phyloP scores from a whole-genome alignment of 108 stramenopile genomes.

The Stephanodiscus minutulus region DNA sequence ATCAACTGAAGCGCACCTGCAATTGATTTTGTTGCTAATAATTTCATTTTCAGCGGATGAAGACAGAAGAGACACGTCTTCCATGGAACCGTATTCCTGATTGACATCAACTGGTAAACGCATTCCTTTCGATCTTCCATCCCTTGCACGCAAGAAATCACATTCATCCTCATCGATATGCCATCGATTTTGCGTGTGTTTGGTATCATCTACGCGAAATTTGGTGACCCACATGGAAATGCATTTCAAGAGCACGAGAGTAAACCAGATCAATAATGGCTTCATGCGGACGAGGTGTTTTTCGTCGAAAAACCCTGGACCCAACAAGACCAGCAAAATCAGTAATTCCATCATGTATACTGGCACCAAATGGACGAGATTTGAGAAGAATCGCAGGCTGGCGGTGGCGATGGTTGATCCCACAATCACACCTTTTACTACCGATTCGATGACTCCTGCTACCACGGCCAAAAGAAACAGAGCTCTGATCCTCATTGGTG shows the following conservation, averaged over 20 bases:
- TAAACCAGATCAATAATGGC: slow-evolving; percentile 10
- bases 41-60: slow-evolving; percentile 9
- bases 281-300: background rate
- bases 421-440: slow-evolving; percentile 8
- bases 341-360: slow-evolving; percentile 34
- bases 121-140: slow-evolving; percentile 4
- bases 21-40: background rate
- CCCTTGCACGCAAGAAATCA: slow-evolving; percentile 9
- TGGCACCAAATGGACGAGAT: slow-evolving; percentile 18
- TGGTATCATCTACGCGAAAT: background rate
- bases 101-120: slow-evolving; percentile 1
- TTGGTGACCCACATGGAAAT: slow-evolving; percentile 3
- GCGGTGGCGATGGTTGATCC: background rate
- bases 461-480: slow-evolving; percentile 10
- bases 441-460: slow-evolving; percentile 16
- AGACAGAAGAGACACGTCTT: slow-evolving; percentile 15
- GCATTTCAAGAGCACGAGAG: background rate
- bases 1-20: background rate
- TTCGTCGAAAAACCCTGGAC: slow-evolving; percentile 20
- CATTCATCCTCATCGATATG: slow-evolving; percentile 16
- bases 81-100: slow-evolving; percentile 37
- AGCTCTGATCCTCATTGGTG: slow-evolving; percentile 8
- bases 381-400: background rate
- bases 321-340: slow-evolving; percentile 17
- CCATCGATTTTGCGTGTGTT: background rate